Conservation (phyloP, 2,329 filamentous ascomycete genomes). For the Exophiala spinifera region DNA sequence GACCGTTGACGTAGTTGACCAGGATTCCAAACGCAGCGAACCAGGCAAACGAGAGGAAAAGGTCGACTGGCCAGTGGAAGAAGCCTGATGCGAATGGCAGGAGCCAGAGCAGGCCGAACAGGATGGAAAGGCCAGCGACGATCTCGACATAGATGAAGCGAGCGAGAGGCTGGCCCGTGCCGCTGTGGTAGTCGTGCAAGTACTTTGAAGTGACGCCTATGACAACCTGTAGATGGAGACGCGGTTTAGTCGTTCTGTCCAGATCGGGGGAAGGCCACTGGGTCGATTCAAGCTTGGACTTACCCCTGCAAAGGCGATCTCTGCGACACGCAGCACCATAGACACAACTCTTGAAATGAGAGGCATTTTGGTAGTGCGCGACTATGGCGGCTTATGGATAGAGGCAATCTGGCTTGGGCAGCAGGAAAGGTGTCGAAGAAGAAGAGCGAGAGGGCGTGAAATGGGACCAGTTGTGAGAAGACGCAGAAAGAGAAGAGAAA, state of each 20-base stretch:
- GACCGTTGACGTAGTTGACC: constrained; percentile 52
- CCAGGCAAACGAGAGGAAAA: constrained; percentile 67
- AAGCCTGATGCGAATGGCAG: constrained; percentile 67
- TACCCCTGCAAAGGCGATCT: constrained; percentile 70
- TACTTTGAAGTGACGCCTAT: constrained; percentile 67
- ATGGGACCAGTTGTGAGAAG: too few species aligned
- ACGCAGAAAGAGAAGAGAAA: background rate
- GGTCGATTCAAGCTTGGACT: constrained; percentile 33
- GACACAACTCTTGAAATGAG: constrained; percentile 53
- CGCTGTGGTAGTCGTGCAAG: constrained; percentile 48
- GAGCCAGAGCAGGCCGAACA: constrained; percentile 67
- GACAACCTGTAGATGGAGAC: constrained; percentile 47
- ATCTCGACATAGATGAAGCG: constrained; percentile 75
- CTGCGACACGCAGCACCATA: constrained; percentile 57
- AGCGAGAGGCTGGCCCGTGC: constrained; percentile 50
- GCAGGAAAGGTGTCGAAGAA: background rate
- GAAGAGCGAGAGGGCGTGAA: background rate
- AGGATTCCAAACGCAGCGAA: constrained; percentile 67
- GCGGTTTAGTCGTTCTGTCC: too few species aligned
- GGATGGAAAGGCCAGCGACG: constrained; percentile 64
- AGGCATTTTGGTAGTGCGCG: constrained; percentile 18
- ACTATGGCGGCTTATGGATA: background rate
- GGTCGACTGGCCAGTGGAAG: constrained; percentile 67
- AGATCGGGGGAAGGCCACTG: too few species aligned
- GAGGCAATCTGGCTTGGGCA: too few species aligned